Base-by-base conservation (phyloP, 2,329 filamentous ascomycete genomes). In the Ophiostoma australiae region DNA sequence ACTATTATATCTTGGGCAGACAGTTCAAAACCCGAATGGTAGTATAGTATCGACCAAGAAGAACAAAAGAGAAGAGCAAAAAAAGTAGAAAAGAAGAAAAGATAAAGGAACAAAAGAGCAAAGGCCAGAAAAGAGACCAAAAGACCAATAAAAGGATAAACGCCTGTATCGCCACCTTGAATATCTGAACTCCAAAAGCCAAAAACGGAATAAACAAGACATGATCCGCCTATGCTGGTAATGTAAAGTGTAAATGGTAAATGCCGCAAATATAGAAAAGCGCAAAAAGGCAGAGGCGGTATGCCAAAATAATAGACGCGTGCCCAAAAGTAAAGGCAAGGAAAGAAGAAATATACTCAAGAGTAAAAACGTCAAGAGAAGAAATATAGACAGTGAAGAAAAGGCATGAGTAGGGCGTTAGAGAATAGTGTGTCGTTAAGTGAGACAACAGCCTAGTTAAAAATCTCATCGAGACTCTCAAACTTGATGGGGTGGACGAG, bases 401-500 rank as follows among this genome's bases (percentile, higher is more conserved):
- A 27, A 63, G 27, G n/a, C 63, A 33, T 20, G 7, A 39, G 55
- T 52, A 35, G 84, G 84, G 73, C 17, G 17, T 35, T 48, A 70
- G 37, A 63, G 37, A 44, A 84, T 84, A 74, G 67, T 27, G 17
- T 41, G 48, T 52, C 48, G 52, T 58, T 23, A 58, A 31, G 13
- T 37, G 23, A 55, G 52, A 33, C 27, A 6, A 55, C 11, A 58
- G 27, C 4, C 39, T 39, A 72, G 27, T 8, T 27, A 23, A 70
- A 71, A 23, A 74, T 69, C 69, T 74, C 73, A n/a, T 63, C 72
- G 4, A 74, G 65, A 52, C 83, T 82, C 77, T 88, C 86, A 78
- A 81, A 84, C 81, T 96, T 96, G 76, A 95, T 88, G 0, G 92
- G 92, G 83, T 96, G 92, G 74, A 95, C 80, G 74, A 95, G 81